Conservation (phyloP, 257 asterid genomes). For the Solanum chmielewskii region DNA sequence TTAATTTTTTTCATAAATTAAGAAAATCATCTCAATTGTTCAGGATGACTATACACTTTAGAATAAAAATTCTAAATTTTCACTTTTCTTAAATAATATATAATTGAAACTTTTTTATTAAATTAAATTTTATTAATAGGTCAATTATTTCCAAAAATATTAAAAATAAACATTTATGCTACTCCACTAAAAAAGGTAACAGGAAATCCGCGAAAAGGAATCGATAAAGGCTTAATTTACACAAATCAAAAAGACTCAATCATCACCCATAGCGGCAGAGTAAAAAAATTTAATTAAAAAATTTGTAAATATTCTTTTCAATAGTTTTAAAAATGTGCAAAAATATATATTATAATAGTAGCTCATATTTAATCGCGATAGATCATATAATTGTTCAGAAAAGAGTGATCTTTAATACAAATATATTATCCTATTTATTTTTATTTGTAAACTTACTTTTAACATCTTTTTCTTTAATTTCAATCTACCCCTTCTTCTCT, state of each 20-base stretch:
- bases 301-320: background rate
- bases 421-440: too few species aligned
- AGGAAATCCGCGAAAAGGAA: background rate
- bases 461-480: too few species aligned
- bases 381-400: background rate
- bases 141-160: background rate
- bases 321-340: background rate
- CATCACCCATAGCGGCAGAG: background rate
- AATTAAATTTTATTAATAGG: background rate
- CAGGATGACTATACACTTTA: too few species aligned
- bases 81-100: background rate
- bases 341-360: background rate
- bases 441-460: too few species aligned
- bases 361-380: background rate
- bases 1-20: too few species aligned
- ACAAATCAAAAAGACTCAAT: background rate
- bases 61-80: too few species aligned
- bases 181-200: background rate
- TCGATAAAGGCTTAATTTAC: background rate
- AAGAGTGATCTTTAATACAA: background rate
- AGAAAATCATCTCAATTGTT: background rate
- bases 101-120: background rate
- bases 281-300: background rate
- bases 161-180: background rate
- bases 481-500: too few species aligned